Base-by-base conservation (phyloP, 2,329 filamentous ascomycete species). In the Colletotrichum sp. region DNA sequence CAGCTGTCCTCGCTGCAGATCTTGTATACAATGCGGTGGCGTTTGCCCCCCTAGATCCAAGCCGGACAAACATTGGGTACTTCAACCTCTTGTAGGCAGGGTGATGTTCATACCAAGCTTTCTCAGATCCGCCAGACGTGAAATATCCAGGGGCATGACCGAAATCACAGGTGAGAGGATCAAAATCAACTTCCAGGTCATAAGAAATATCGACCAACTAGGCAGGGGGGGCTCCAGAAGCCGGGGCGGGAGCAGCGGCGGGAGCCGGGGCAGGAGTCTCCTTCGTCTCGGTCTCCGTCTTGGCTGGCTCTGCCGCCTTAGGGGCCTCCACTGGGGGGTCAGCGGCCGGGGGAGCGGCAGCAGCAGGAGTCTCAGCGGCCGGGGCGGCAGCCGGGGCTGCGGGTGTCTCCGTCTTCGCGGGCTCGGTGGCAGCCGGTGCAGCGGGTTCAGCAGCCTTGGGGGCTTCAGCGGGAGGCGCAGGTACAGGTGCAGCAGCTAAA, bases 401-500 rank as follows among this genome's bases (percentile, higher is more conserved):
- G 11, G 82, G 61, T 55, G 80, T 72, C 65, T 81, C 82, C 55
- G 78, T 77, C 61, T 69, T 69, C 19, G 67, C 19, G 52, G 67
- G 67, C 55, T 69, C 67, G 52, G 80, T 78, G n/a, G 81, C 72
- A 22, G 78, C 76, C n/a, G 78, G 74, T 61, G 79, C 82, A n/a
- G 82, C 79, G 19, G 78, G 72, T 32, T 78, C 74, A 22, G 64
- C 64, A 28, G 64, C 5, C 22, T 65, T 65, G 28, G 70, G 57
- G 5, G 73, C 66, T 9, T 78, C 78, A 22, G 59, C 74, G 61
- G 80, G 78, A 65, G 78, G 77, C 70, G 83, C 77, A 22, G 79
- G 77, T 71, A 82, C 77, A 22, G 82, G 76, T 36, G 78, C 78
- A 72, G 82, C 76, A 25, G 82, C 82, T n/a, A 82, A 12, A 36